phyloP scores from a whole-genome alignment of 345 rosid species.

The Cochlearia excelsa region DNA sequence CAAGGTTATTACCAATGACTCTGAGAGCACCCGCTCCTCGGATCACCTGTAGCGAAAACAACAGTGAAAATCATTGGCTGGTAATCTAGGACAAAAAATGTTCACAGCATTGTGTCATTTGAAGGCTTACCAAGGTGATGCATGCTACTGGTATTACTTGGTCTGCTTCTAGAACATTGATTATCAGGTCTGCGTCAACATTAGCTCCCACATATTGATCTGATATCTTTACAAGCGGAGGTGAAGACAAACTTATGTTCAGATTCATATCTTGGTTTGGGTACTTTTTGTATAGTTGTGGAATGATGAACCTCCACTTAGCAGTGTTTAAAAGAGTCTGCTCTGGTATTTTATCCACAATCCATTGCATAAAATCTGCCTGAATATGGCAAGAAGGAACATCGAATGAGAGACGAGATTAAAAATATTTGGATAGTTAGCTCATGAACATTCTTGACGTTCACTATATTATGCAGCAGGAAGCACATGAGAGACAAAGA shows the following conservation, averaged over 20 bases:
- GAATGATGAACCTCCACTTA: conserved; percentile 83
- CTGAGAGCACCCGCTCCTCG: conserved; percentile 66
- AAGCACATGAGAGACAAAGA: too few relatives aligned
- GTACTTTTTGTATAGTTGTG: conserved; percentile 85
- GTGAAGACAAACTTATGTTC: conserved; percentile 76
- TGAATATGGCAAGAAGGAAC: conserved; percentile 37
- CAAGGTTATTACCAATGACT: conserved; percentile 73
- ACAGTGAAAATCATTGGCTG: neutral
- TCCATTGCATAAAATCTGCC: conserved; percentile 92
- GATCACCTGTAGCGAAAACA: conserved; percentile 49
- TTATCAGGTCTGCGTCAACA: conserved; percentile 64
- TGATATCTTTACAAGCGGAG: conserved; percentile 67
- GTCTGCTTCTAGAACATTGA: conserved; percentile 62
- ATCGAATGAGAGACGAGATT: conserved; percentile 19
- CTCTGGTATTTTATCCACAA: conserved; percentile 83
- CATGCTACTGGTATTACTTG: conserved; percentile 86
- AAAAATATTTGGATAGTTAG: neutral
- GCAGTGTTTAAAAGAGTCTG: conserved; percentile 90
- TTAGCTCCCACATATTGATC: conserved; percentile 65
- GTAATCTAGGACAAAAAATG: neutral
- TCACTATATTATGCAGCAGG: too few relatives aligned
- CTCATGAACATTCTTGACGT: too few relatives aligned
- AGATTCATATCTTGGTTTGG: conserved; percentile 84
- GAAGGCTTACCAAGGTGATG: conserved; percentile 71
- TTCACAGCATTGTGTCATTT: conserved; percentile 1